A percentile compares a stretch with the other conserved stretches of the same genome.
phyloP scores from a whole-genome alignment of 2,329 filamentous ascomycete genomes.

The Fusarium dimerum region DNA sequence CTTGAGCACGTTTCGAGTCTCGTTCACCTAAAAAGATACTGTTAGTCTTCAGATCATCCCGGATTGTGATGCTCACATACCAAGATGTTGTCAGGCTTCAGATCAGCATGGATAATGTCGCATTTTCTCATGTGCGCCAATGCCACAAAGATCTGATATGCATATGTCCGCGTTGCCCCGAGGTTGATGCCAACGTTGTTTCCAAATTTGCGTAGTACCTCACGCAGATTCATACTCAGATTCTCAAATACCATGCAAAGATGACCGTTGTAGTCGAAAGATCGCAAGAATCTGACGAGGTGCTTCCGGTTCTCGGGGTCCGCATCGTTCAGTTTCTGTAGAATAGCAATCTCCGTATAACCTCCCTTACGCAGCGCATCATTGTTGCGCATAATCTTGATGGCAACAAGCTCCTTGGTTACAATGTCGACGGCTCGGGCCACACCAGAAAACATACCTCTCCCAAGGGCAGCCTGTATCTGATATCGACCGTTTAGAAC shows the following conservation, averaged over 20 bases:
- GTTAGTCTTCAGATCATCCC: conserved; percentile 10
- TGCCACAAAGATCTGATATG: conserved; percentile 91
- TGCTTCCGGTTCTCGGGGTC: conserved; percentile 91
- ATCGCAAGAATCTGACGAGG: conserved; percentile 81
- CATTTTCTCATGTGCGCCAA: conserved; percentile 86
- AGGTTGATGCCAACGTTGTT: conserved; percentile 92
- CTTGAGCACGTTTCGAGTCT: conserved; percentile 81
- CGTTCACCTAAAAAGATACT: conserved; percentile 61
- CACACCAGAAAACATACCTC: conserved; percentile 97
- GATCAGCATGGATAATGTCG: conserved; percentile 90
- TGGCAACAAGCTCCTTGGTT: conserved; percentile 77
- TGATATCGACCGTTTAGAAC: conserved; percentile 87
- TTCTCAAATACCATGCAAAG: conserved; percentile 98
- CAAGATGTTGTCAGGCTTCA: conserved; percentile 97
- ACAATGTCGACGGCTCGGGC: conserved; percentile 80
- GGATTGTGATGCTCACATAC: conserved; percentile 44
- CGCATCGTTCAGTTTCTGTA: conserved; percentile 81
- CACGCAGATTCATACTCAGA: conserved; percentile 86
- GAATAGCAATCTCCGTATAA: conserved; percentile 89
- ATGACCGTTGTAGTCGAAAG: conserved; percentile 93
- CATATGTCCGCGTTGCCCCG: conserved; percentile 82
- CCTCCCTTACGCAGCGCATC: conserved; percentile 90
- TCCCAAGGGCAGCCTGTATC: conserved; percentile 82
- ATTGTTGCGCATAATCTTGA: conserved; percentile 98
- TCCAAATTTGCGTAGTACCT: conserved; percentile 93